Percentiles rank a stretch among this genome's conserved stretches.
Evolutionary conservation across 176 grass and related monocot species (phyloP).

Genomic region (Paspalum notatum): DNA sequence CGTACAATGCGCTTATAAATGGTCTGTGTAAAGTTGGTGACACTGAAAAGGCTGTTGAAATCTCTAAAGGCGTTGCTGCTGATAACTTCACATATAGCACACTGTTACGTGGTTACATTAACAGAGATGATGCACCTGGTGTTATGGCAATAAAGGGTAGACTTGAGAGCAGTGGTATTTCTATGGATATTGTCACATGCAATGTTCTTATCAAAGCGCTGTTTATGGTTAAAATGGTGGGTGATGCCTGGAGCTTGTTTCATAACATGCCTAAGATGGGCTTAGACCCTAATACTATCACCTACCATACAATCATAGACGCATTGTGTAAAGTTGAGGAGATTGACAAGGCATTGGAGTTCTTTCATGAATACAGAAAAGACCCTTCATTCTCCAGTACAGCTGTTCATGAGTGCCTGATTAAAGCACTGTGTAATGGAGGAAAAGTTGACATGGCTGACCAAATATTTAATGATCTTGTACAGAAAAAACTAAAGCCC

Average conservation of each 20-base stretch:
- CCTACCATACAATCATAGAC: slow-evolving; percentile 75
- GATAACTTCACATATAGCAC: slow-evolving; percentile 92
- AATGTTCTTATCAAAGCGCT: slow-evolving; percentile 85
- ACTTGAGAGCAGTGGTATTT: slow-evolving; percentile 59
- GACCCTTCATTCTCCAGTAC: slow-evolving; percentile 47
- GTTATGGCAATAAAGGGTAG: slow-evolving; percentile 59
- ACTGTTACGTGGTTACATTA: slow-evolving; percentile 78
- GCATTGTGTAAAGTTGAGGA: slow-evolving; percentile 64
- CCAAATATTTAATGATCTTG: slow-evolving; percentile 66
- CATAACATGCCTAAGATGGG: slow-evolving; percentile 64
- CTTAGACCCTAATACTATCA: slow-evolving; percentile 66
- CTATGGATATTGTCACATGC: slow-evolving; percentile 69
- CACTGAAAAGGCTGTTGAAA: slow-evolving; percentile 57
- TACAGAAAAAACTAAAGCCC: slow-evolving; percentile 49
- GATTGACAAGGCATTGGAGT: slow-evolving; percentile 57
- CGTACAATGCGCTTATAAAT: slow-evolving; percentile 76
- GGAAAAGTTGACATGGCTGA: slow-evolving; percentile 56
- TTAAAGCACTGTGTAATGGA: slow-evolving; percentile 59
- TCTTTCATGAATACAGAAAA: slow-evolving; percentile 65
- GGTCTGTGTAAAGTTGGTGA: slow-evolving; percentile 76
- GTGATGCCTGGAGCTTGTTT: slow-evolving; percentile 81
- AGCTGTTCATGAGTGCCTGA: slow-evolving; percentile 52
- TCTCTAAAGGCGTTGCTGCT: slow-evolving; percentile 57
- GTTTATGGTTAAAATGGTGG: slow-evolving; percentile 64
- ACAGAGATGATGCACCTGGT: slow-evolving; percentile 46